Evolutionary conservation across 2,329 filamentous ascomycete genomes (phyloP).

Genomic region (Westerdykella ornata): DNA sequence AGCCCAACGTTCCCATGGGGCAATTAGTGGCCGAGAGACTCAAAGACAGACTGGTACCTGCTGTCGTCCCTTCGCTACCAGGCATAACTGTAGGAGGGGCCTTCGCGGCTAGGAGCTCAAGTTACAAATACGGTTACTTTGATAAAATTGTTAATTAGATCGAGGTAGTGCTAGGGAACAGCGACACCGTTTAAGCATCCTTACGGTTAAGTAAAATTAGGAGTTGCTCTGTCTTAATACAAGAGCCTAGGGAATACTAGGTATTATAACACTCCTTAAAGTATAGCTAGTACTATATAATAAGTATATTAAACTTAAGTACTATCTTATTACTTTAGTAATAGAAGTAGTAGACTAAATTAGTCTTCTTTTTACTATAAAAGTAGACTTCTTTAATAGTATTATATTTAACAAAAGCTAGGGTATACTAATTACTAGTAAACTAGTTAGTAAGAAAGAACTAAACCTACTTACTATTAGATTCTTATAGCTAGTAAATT

Average conservation of each 20-base stretch:
- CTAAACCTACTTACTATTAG: slow-evolving; percentile 20
- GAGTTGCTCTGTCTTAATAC: slow-evolving; percentile 54
- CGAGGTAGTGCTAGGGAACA: slow-evolving; percentile 54
- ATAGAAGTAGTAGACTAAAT: slow-evolving; percentile 27
- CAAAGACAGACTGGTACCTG: slow-evolving; percentile 44
- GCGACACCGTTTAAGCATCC: slow-evolving; percentile 46
- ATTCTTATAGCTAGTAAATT: slow-evolving; percentile 55
- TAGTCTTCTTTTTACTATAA: slow-evolving; percentile 57
- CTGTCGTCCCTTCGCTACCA: slow-evolving; percentile 59
- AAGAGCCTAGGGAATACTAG: slow-evolving; percentile 52
- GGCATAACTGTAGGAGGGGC: slow-evolving; percentile 59
- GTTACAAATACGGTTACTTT: slow-evolving; percentile 58
- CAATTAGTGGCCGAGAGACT: slow-evolving; percentile 50
- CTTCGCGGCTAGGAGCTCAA: slow-evolving; percentile 58
- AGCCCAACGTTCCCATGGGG: slow-evolving; percentile 62
- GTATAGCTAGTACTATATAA: slow-evolving; percentile 47
- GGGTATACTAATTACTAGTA: slow-evolving; percentile 56
- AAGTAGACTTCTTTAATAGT: slow-evolving; percentile 35
- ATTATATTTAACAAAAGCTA: slow-evolving; percentile 45
- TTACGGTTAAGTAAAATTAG: slow-evolving; percentile 31
- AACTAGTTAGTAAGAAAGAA: slow-evolving; percentile 40
- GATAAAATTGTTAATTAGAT: slow-evolving; percentile 54
- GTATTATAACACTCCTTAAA: slow-evolving; percentile 53
- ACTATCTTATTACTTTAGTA: slow-evolving; percentile 47
- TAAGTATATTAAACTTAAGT: slow-evolving; percentile 54